Base-by-base conservation (phyloP, 257 asterid genomes). In the Buddleja alternifolia region DNA sequence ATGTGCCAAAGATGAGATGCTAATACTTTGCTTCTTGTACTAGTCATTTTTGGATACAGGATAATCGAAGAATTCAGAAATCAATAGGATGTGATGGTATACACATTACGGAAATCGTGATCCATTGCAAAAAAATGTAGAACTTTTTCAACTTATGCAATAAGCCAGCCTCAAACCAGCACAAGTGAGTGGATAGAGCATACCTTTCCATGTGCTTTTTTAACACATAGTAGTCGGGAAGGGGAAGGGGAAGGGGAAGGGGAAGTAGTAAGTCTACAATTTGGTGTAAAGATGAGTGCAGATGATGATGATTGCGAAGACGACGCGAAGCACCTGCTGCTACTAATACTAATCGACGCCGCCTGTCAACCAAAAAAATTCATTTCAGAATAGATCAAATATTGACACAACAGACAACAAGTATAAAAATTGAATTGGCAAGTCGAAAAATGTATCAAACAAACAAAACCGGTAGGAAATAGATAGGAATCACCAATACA, bases 141-240 rank as follows among this genome's bases (percentile, higher is more conserved):
- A 63, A 17, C 40, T 16, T 32, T 11, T 12, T 42, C 46, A 52
- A 17, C 58, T 63, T 37, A 63, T 23, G 41, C 45, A 20, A 39
- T 39, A 29, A 19, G 20, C 15, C 4, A 4, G 36, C 29, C 16
- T 61, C 63, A 11, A 8, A 63, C 23, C 70, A 63, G 44, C 53
- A 19, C 24, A 4, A 60, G 44, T 36, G 25, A 53, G 34, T 1
- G 34, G 5, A 2, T 0, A 39, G 1, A 67, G 36, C 79, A 82
- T 85, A 88, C 92, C 90, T 75, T 88, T 70, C 47, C 80, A 41
- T 66, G 76, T 34, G 61, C 71, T 51, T 16, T 48, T 51, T 16
- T 48, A 32, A 63, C 19, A 61, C 73, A 61, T 34, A 73, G 39
- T n/a, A n/a, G n/a, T n/a, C n/a, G n/a, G n/a, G n/a, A n/a, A n/a